Percentiles rank a stretch among this genome's conserved stretches.
Conservation (phyloP, 495 filamentous ascomycete species). For the Penicillium canescens region DNA sequence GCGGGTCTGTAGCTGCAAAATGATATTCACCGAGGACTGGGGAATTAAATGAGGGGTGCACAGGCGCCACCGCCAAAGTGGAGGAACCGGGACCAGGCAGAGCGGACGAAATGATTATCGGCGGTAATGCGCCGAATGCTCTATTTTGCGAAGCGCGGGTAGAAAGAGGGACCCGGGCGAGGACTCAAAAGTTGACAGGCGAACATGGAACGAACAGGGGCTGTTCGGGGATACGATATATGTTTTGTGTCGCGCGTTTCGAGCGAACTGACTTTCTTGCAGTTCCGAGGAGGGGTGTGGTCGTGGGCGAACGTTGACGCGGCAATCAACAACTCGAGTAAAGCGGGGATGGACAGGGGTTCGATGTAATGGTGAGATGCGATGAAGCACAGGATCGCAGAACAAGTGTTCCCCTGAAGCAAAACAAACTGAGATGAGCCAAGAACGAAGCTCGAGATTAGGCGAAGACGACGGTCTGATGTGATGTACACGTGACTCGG, state of each 20-base stretch:
- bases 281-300: constrained; percentile 9
- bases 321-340: constrained; percentile 15
- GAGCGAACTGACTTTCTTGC: neutral
- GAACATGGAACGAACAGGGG: constrained; percentile 3
- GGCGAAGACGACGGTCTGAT: constrained; percentile 5
- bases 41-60: neutral
- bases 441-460: neutral
- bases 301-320: constrained; percentile 17
- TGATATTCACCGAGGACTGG: constrained; percentile 3
- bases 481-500: constrained; percentile 27
- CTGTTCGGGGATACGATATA: neutral
- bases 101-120: constrained; percentile 1
- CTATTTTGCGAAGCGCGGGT: constrained; percentile 9
- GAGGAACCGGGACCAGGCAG: neutral
- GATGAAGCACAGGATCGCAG: neutral
- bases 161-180: neutral
- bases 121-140: constrained; percentile 18
- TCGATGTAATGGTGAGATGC: neutral
- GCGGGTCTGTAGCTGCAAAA: neutral
- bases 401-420: neutral
- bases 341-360: constrained; percentile 22
- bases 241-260: neutral
- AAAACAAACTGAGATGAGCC: neutral
- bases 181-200: neutral
- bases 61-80: constrained; percentile 8